Conservation (phyloP, 164 flowering plant genomes). For the Piper betle region DNA sequence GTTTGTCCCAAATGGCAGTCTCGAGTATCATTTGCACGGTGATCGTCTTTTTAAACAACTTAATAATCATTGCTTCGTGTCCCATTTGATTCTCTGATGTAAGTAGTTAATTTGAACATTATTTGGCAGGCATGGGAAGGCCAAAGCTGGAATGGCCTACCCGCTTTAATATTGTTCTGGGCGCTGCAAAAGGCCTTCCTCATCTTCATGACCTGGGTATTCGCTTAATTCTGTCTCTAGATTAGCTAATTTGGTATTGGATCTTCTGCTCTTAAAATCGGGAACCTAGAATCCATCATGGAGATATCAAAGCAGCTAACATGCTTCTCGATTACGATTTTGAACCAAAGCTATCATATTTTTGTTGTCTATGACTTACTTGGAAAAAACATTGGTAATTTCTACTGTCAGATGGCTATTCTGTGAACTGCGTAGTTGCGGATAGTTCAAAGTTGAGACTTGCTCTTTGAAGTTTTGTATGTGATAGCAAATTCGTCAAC, state of each 20-base stretch:
- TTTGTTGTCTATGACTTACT: not conserved
- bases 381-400: no score
- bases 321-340: slow-evolving; percentile 82
- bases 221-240: not conserved
- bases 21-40: slow-evolving; percentile 9
- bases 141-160: slow-evolving; percentile 8
- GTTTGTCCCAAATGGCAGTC: slow-evolving; percentile 7
- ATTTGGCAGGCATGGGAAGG: slow-evolving; percentile 5
- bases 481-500: no score
- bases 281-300: slow-evolving; percentile 78
- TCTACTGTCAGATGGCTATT: no score
- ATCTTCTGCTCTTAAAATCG: not conserved
- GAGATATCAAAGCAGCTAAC: slow-evolving; percentile 91
- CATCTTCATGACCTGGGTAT: slow-evolving; percentile 33
- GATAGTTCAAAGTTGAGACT: no score
- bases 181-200: slow-evolving; percentile 10
- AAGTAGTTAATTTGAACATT: not conserved
- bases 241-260: not conserved
- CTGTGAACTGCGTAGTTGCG: no score
- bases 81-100: not conserved
- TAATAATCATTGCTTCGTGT: not conserved
- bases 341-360: slow-evolving; percentile 69
- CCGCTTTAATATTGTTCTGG: slow-evolving; percentile 7
- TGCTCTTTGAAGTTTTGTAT: no score
- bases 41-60: not conserved